Percentiles rank a stretch among this genome's conserved stretches.
These are phyloP conservation scores for Kickxella alabastrina DNA, from an alignment of 192 early-diverging fungal genomes.

Conservation along the genomic window DNA sequence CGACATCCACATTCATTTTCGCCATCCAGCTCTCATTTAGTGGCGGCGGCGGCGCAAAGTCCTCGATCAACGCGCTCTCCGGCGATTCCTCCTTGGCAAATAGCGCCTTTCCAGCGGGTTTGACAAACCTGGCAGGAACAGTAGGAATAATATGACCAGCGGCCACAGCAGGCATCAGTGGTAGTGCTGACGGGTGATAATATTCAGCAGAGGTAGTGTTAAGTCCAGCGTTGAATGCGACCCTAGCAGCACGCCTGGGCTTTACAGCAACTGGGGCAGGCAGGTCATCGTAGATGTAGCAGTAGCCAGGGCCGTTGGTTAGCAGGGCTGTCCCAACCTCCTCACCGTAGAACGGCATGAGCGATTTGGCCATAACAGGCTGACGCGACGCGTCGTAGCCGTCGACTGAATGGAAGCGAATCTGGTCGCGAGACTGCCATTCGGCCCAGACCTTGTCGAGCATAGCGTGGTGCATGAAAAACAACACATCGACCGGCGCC, in stretches of 20 bases:
- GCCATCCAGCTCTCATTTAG: slow-evolving; percentile 35
- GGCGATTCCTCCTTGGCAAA: background rate
- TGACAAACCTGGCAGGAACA: too few relatives aligned
- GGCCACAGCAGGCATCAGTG: background rate
- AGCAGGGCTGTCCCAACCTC: slow-evolving; percentile 28
- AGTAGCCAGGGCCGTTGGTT: slow-evolving; percentile 42
- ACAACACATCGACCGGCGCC: slow-evolving; percentile 55
- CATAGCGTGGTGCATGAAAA: slow-evolving; percentile 66
- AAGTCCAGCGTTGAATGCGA: slow-evolving; percentile 10
- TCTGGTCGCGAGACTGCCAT: slow-evolving; percentile 52
- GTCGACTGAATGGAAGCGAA: slow-evolving; percentile 27
- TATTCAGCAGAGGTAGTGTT: slow-evolving; percentile 2
- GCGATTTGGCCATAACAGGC: slow-evolving; percentile 23
- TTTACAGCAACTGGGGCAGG: slow-evolving; percentile 24
- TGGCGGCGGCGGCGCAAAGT: slow-evolving; percentile 40
- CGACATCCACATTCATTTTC: slow-evolving; percentile 29
- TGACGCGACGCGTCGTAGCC: slow-evolving; percentile 31
- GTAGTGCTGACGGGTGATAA: background rate
- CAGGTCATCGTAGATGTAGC: slow-evolving; percentile 51
- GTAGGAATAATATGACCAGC: background rate
- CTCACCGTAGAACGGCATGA: slow-evolving; percentile 47
- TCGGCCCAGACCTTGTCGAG: slow-evolving; percentile 60
- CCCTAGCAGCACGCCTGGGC: background rate
- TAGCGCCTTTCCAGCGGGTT: too few relatives aligned
- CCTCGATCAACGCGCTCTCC: background rate